Evolutionary conservation across 2,329 filamentous ascomycete genomes (phyloP).

Genomic region (Fusarium longipes): DNA sequence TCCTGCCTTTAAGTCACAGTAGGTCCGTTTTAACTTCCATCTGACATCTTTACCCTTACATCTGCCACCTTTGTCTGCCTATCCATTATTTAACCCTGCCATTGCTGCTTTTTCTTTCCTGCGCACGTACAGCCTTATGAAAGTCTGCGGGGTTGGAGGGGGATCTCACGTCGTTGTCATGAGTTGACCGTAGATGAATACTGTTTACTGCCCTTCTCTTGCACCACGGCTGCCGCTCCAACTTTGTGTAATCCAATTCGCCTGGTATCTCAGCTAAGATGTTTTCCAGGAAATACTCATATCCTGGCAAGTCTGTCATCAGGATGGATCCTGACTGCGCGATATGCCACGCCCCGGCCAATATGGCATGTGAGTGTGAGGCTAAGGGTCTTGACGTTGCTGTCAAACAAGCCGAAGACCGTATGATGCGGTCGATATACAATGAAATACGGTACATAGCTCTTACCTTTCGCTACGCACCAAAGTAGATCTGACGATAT

Average conservation of each 20-base stretch:
- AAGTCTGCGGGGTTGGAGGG: slow-evolving; percentile 46
- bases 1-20: slow-evolving; percentile 35
- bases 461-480: not conserved
- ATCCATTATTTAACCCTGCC: slow-evolving; percentile 33
- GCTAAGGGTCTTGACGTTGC: slow-evolving; percentile 72
- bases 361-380: slow-evolving; percentile 72
- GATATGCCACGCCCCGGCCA: slow-evolving; percentile 71
- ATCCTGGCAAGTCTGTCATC: slow-evolving; percentile 62
- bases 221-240: slow-evolving; percentile 20
- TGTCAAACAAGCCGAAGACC: slow-evolving; percentile 70
- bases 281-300: slow-evolving; percentile 60
- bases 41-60: slow-evolving; percentile 31
- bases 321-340: slow-evolving; percentile 78
- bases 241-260: slow-evolving; percentile 32
- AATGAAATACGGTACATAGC: slow-evolving; percentile 69
- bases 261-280: slow-evolving; percentile 58
- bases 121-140: slow-evolving; percentile 45
- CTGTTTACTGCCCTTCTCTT: slow-evolving; percentile 32
- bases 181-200: slow-evolving; percentile 44
- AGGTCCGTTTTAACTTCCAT: slow-evolving; percentile 48
- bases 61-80: slow-evolving; percentile 36
- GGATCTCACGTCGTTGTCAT: slow-evolving; percentile 42
- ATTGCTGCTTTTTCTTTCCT: slow-evolving; percentile 32
- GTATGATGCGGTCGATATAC: slow-evolving; percentile 72
- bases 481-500: slow-evolving; percentile 26